Evolutionary conservation across 768 basidiomycete genomes (phyloP).

Genomic region (Lactarius sp.): DNA sequence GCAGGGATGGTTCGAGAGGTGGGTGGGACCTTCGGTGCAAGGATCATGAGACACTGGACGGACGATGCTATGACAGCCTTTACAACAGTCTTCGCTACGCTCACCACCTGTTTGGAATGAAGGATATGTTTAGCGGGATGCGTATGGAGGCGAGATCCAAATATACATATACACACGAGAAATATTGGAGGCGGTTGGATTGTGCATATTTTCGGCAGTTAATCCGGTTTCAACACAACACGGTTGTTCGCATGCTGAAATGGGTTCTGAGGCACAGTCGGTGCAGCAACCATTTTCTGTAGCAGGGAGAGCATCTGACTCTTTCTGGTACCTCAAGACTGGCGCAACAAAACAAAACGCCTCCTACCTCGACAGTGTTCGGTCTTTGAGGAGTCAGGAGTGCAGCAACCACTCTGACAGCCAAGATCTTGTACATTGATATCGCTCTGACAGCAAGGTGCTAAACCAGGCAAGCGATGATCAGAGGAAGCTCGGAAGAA

Average conservation of each 20-base stretch:
- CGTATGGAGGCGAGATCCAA: not conserved
- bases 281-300: not conserved
- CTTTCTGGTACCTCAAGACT: not conserved
- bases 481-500: not conserved
- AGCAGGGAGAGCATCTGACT: not conserved
- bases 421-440: not conserved
- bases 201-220: not conserved
- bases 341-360: not conserved
- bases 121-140: not conserved
- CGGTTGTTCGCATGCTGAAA: not conserved
- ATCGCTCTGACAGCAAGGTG: not conserved
- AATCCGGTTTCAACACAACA: not conserved
- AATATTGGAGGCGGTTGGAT: not conserved
- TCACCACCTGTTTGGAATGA: not conserved
- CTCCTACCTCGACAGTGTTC: not conserved
- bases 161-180: slow-evolving; percentile 6
- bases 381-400: not conserved
- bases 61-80: not conserved
- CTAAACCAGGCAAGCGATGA: not conserved
- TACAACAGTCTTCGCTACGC: not conserved
- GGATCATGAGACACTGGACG: not conserved
- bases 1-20: not conserved
- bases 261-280: not conserved
- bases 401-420: not conserved
- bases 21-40: not conserved